Evolutionary conservation across 2,329 filamentous ascomycete genomes (phyloP).

Genomic region (Helotiales sp.): DNA sequence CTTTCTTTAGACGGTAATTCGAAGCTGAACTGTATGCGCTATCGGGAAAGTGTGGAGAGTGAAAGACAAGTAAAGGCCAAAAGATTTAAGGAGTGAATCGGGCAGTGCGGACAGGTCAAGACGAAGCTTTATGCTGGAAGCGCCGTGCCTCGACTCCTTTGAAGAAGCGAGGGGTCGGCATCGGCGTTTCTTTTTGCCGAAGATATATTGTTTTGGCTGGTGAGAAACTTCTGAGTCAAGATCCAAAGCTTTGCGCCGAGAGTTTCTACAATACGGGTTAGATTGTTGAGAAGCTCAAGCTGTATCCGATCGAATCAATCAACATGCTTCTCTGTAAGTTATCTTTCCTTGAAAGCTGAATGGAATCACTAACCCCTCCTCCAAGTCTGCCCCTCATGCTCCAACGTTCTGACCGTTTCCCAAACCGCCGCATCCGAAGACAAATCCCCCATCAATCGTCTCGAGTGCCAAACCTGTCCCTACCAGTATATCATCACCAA

Average conservation of each 20-base stretch:
- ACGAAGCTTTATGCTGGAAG: not conserved
- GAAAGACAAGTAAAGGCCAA: not conserved
- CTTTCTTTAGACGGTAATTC: too few relatives aligned
- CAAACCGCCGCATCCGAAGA: constrained; percentile 31
- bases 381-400: constrained; percentile 82
- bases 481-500: constrained; percentile 84
- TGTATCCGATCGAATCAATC: not conserved
- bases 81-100: not conserved
- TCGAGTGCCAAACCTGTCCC: constrained; percentile 94
- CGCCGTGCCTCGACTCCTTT: not conserved
- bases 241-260: not conserved
- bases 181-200: constrained; percentile 3
- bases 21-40: not conserved
- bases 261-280: not conserved
- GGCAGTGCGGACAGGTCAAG: constrained; percentile 2
- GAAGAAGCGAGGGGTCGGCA: constrained; percentile 4
- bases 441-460: constrained; percentile 61
- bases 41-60: not conserved
- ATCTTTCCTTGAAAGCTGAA: not conserved
- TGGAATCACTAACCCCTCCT: constrained; percentile 17
- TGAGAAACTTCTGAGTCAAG: not conserved
- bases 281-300: too few relatives aligned
- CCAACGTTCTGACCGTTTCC: constrained; percentile 79
- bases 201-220: not conserved
- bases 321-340: constrained; percentile 67